A percentile compares a stretch with the other conserved stretches of the same genome.
Conservation (phyloP, 1,284 basidiomycete species). For the Caloboletus firmus region DNA sequence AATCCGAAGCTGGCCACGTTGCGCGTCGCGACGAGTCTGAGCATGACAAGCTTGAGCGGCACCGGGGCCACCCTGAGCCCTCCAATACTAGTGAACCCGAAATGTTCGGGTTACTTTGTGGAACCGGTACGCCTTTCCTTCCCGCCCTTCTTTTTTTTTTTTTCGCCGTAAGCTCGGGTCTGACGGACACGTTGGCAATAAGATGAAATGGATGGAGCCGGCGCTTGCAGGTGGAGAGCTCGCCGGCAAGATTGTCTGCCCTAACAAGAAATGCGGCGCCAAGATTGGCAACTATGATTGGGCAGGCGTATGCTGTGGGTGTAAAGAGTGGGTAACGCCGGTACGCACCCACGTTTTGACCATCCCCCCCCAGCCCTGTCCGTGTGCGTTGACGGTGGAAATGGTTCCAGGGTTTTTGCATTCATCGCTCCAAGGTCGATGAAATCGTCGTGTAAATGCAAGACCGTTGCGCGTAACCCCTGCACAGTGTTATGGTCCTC, state of each 20-base stretch:
- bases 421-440: slow-evolving; percentile 88
- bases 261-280: slow-evolving; percentile 83
- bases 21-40: slow-evolving; percentile 24
- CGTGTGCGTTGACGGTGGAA: neutral
- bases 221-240: slow-evolving; percentile 73
- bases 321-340: slow-evolving; percentile 88
- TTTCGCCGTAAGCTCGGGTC: neutral
- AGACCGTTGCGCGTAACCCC: neutral
- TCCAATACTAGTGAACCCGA: slow-evolving; percentile 70
- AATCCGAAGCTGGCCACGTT: slow-evolving; percentile 36
- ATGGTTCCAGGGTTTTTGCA: slow-evolving; percentile 75
- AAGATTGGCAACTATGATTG: slow-evolving; percentile 97
- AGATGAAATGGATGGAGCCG: slow-evolving; percentile 96
- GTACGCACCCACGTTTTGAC: slow-evolving; percentile 39
- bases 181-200: neutral
- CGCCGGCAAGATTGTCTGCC: slow-evolving; percentile 88
- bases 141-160: neutral
- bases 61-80: slow-evolving; percentile 41
- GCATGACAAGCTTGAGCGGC: slow-evolving; percentile 29
- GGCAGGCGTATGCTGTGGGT: slow-evolving; percentile 93
- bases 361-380: no score
- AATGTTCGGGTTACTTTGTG: slow-evolving; percentile 94
- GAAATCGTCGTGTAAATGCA: slow-evolving; percentile 55
- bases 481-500: no score
- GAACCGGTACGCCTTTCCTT: slow-evolving; percentile 65